A percentile compares a stretch with the other conserved stretches of the same genome.
phyloP scores from a whole-genome alignment of 805 yeast species.

The Lachancea dasiensis region DNA sequence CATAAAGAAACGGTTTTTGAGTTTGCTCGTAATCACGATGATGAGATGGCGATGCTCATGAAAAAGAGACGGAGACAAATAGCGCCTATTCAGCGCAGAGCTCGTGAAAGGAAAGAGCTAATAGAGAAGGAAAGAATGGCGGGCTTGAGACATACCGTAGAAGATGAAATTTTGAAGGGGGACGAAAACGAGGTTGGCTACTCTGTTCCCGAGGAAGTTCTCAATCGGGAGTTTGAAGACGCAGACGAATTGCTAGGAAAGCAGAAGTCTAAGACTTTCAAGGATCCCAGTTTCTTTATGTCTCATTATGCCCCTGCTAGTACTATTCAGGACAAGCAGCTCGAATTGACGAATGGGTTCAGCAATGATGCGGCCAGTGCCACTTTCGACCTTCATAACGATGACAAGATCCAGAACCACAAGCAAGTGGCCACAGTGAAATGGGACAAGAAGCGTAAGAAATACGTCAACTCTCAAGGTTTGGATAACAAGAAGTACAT shows the following conservation, averaged over 20 bases:
- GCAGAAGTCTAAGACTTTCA: conserved; percentile 44
- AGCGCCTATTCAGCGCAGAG: conserved; percentile 79
- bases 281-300: conserved; percentile 75
- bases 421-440: conserved; percentile 61
- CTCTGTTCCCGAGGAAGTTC: conserved; percentile 37
- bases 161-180: conserved; percentile 62
- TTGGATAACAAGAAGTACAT: conserved; percentile 74
- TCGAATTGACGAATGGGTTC: conserved; percentile 52
- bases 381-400: conserved; percentile 79
- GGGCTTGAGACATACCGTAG: conserved; percentile 66
- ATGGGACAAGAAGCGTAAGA: conserved; percentile 94
- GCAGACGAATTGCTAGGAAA: conserved; percentile 33
- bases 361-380: conserved; percentile 81
- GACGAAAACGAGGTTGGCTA: conserved; percentile 46
- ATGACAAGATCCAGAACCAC: conserved; percentile 60
- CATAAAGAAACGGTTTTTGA: conserved; percentile 93
- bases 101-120: conserved; percentile 61
- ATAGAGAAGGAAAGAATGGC: conserved; percentile 68
- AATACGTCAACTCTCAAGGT: conserved; percentile 75
- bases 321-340: conserved; percentile 78
- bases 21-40: conserved; percentile 60
- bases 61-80: conserved; percentile 76
- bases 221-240: conserved; percentile 37
- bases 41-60: conserved; percentile 77
- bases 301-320: conserved; percentile 85